phyloP scores from a whole-genome alignment of 768 basidiomycete genomes.

The Phaeotremella fagi region DNA sequence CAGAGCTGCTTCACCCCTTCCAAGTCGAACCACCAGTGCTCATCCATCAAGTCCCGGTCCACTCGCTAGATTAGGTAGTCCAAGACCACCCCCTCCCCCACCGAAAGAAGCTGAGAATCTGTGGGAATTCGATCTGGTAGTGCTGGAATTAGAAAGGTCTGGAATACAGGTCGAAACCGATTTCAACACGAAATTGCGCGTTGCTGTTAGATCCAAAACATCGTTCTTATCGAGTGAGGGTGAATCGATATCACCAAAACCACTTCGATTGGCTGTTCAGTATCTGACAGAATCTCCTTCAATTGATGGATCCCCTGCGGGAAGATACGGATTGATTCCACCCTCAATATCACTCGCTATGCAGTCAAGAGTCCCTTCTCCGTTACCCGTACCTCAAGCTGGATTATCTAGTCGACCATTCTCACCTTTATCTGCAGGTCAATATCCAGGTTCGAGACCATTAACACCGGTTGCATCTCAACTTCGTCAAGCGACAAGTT shows the following conservation, averaged over 20 bases:
- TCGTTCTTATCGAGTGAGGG: background rate
- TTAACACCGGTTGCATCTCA: conserved; percentile 27
- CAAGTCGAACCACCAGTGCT: conserved; percentile 7
- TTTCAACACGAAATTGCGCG: conserved; percentile 14
- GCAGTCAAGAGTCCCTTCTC: conserved; percentile 4
- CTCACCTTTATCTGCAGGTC: conserved; percentile 11
- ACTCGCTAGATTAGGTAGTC: background rate
- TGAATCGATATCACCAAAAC: background rate
- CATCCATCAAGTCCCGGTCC: conserved; percentile 9
- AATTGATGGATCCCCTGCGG: background rate
- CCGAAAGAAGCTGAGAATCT: conserved; percentile 2
- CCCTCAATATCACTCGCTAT: background rate
- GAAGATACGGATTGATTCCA: background rate
- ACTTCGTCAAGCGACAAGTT: conserved; percentile 23
- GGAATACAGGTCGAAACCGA: conserved; percentile 21
- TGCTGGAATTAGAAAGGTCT: conserved; percentile 8
- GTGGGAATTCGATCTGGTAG: conserved; percentile 35
- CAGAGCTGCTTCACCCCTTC: conserved; percentile 49
- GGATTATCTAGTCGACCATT: background rate
- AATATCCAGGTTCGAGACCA: conserved; percentile 8
- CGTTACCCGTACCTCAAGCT: background rate
- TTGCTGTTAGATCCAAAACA: conserved; percentile 11
- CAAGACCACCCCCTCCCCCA: background rate
- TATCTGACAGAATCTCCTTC: background rate
- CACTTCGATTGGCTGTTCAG: background rate